These are phyloP conservation scores for Cordyceps fumosorosea DNA, from an alignment of 2,329 filamentous ascomycete species.

Conservation along the genomic window DNA sequence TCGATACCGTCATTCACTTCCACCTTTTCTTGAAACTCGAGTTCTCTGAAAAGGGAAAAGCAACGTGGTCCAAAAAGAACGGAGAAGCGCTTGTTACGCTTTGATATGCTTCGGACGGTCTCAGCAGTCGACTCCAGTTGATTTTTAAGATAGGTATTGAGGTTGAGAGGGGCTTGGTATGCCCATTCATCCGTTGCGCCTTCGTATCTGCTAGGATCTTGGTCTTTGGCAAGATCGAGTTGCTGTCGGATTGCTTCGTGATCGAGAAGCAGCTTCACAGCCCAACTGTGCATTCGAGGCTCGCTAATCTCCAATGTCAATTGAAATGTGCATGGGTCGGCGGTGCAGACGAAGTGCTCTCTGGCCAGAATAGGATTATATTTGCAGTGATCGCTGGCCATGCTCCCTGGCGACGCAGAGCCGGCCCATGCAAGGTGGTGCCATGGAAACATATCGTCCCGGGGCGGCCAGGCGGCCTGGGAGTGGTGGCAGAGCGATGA, in stretches of 20 bases:
- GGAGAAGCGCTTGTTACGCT: conserved; percentile 49
- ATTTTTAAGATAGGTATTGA: conserved; percentile 48
- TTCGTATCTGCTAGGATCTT: conserved; percentile 43
- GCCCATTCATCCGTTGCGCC: conserved; percentile 35
- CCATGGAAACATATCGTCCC: conserved; percentile 30
- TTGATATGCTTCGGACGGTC: conserved; percentile 41
- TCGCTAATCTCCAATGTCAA: conserved; percentile 42
- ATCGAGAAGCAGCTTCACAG: conserved; percentile 40
- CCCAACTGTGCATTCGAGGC: conserved; percentile 39
- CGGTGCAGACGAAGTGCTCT: conserved; percentile 37
- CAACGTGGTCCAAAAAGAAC: conserved; percentile 47
- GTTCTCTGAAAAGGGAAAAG: conserved; percentile 39
- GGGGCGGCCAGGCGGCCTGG: conserved; percentile 29
- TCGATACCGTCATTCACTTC: conserved; percentile 33
- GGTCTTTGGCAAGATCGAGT: conserved; percentile 31
- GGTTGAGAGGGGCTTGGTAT: conserved; percentile 35
- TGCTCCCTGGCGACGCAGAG: conserved; percentile 22
- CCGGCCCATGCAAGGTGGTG: conserved; percentile 32
- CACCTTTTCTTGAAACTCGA: conserved; percentile 41
- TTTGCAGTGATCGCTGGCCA: conserved; percentile 23
- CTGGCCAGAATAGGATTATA: conserved; percentile 33
- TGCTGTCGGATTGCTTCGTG: conserved; percentile 35
- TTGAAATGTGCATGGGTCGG: conserved; percentile 33
- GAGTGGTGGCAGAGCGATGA: conserved; percentile 25
- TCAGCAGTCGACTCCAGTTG: conserved; percentile 33